These are phyloP conservation scores for Solanum corneliomulleri DNA, from an alignment of 257 asterid genomes.

Conservation along the genomic window DNA sequence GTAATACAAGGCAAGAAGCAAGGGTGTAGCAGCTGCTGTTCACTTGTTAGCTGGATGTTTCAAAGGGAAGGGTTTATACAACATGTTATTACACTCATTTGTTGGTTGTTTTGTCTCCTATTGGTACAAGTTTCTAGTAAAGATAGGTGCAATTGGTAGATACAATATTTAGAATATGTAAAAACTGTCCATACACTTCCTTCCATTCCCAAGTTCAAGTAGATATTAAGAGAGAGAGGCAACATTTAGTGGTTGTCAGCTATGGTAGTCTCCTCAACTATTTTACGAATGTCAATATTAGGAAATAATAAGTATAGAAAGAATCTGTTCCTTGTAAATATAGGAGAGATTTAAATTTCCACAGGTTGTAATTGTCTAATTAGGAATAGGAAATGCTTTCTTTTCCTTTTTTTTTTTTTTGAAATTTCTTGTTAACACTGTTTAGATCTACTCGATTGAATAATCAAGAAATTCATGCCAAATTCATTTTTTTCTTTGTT, in stretches of 20 bases:
- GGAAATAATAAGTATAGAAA: neutral
- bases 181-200: neutral
- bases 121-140: neutral
- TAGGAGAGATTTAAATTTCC: neutral
- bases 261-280: neutral
- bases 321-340: neutral
- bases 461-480: neutral
- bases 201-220: neutral
- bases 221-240: neutral
- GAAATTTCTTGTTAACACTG: neutral
- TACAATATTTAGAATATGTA: neutral
- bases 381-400: neutral
- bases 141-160: neutral
- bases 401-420: neutral
- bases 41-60: neutral
- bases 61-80: neutral
- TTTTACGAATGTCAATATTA: neutral
- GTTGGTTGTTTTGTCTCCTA: neutral
- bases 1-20: no score
- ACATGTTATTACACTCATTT: neutral
- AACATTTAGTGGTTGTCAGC: neutral
- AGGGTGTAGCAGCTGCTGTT: no score
- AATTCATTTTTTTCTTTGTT: neutral
- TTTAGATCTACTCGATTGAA: neutral
- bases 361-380: neutral